phyloP scores from a whole-genome alignment of 1,139 yeast genomes.

The Tardiomyces digboiensis region DNA sequence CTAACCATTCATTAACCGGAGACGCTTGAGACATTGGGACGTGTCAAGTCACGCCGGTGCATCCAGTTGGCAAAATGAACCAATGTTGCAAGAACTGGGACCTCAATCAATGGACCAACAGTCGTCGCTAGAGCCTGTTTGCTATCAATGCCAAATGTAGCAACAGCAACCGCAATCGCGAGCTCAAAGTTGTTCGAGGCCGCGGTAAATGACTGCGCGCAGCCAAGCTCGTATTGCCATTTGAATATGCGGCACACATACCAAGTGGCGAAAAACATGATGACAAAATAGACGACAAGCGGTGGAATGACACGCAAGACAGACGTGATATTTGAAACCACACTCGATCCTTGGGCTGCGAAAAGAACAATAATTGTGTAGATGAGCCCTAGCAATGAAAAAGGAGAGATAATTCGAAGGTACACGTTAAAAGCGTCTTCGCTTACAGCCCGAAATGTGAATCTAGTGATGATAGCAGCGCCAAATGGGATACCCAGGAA shows the following conservation, averaged over 20 bases:
- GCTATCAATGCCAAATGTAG: slow-evolving; percentile 44
- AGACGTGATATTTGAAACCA: slow-evolving; percentile 39
- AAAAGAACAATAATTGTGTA: slow-evolving; percentile 46
- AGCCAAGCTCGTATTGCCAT: slow-evolving; percentile 34
- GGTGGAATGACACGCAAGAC: slow-evolving; percentile 47
- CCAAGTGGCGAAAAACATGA: slow-evolving; percentile 40
- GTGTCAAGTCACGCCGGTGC: neutral
- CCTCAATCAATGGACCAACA: slow-evolving; percentile 50
- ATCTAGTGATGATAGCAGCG: slow-evolving; percentile 36
- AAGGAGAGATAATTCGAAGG: slow-evolving; percentile 37
- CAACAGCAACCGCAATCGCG: slow-evolving; percentile 45
- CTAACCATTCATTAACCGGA: too few species aligned
- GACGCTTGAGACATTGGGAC: too few species aligned
- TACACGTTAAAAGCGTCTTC: slow-evolving; percentile 24
- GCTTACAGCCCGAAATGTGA: slow-evolving; percentile 24
- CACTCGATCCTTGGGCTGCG: slow-evolving; percentile 43
- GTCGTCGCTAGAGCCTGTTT: slow-evolving; percentile 51
- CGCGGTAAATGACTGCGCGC: slow-evolving; percentile 49
- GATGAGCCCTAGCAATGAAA: slow-evolving; percentile 43
- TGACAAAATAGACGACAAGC: slow-evolving; percentile 37
- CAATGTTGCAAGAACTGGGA: slow-evolving; percentile 39
- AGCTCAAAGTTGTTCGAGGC: slow-evolving; percentile 48
- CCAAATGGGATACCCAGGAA: slow-evolving; percentile 49
- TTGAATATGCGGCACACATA: slow-evolving; percentile 18
- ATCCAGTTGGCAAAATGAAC: slow-evolving; percentile 21